Percentiles rank a stretch among this genome's conserved stretches.
phyloP scores from a whole-genome alignment of 805 yeast species.

The Yarrowia bubula region DNA sequence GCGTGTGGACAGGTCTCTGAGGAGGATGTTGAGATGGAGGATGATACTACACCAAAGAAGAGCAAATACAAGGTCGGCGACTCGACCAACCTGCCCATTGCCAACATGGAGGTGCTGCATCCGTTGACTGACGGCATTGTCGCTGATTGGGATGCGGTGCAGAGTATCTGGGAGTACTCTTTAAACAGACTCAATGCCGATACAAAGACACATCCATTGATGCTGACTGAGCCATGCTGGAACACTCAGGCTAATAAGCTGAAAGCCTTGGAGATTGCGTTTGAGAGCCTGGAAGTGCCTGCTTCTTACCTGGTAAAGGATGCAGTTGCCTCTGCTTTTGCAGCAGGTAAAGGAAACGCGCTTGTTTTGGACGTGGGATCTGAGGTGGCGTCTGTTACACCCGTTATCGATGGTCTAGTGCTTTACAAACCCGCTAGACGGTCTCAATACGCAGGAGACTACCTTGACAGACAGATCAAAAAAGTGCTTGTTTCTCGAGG shows the following conservation, averaged over 20 bases:
- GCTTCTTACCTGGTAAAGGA: conserved; percentile 78
- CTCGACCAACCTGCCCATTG: conserved; percentile 29
- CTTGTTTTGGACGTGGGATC: conserved; percentile 80
- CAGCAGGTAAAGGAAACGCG: conserved; percentile 72
- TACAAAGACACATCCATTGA: conserved; percentile 66
- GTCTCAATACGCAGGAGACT: conserved; percentile 69
- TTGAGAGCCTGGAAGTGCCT: conserved; percentile 69
- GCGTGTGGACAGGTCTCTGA: conserved; percentile 26
- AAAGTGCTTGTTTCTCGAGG: conserved; percentile 43
- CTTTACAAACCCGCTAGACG: conserved; percentile 51
- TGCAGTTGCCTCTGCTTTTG: conserved; percentile 87
- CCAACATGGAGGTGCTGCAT: conserved; percentile 30
- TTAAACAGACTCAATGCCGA: conserved; percentile 54
- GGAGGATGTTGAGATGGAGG: conserved; percentile 22
- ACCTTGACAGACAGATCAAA: conserved; percentile 53
- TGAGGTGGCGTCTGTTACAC: conserved; percentile 58
- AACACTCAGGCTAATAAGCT: conserved; percentile 63
- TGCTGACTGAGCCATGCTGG: conserved; percentile 88
- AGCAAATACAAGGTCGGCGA: conserved; percentile 31
- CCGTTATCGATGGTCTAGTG: conserved; percentile 41
- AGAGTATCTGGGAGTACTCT: conserved; percentile 66
- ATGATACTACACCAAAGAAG: conserved; percentile 17
- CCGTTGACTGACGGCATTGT: conserved; percentile 36
- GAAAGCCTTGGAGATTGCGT: conserved; percentile 65
- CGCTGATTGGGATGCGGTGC: conserved; percentile 80